A percentile compares a stretch with the other conserved stretches of the same genome.
These are phyloP conservation scores for Naganishia onofrii DNA, from an alignment of 768 basidiomycete genomes.

Conservation along the genomic window DNA sequence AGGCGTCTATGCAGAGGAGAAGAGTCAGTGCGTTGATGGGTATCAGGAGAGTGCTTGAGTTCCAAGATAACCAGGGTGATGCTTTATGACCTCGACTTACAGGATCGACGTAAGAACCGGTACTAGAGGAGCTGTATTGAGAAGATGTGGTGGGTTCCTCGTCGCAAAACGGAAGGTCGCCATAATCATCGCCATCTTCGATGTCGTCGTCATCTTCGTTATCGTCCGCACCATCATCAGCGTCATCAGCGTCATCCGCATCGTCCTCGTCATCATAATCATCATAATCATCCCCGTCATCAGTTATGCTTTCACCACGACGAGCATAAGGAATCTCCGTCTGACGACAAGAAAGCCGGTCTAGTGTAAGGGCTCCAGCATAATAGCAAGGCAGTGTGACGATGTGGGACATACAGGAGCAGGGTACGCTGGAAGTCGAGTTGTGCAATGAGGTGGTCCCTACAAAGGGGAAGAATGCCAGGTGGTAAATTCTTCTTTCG, in stretches of 20 bases:
- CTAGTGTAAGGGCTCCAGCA: not conserved
- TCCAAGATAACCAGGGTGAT: not conserved
- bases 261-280: slow-evolving; percentile 2
- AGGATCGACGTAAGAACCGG: not conserved
- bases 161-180: not conserved
- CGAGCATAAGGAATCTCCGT: not conserved
- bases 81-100: not conserved
- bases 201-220: no score
- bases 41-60: no score
- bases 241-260: slow-evolving; percentile 4
- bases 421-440: not conserved
- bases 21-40: no score
- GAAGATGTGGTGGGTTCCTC: not conserved
- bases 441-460: not conserved
- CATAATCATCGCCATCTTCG: not conserved
- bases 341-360: not conserved
- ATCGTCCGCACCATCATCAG: no score
- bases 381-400: no score
- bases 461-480: no score
- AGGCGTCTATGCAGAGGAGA: not conserved
- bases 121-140: not conserved
- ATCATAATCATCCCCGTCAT: not conserved
- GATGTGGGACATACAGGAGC: not conserved
- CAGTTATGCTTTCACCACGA: no score
- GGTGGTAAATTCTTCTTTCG: no score